Evolutionary conservation across 441 rosid genomes (phyloP), one percentile per base, ranked within the genome.

Genomic region (Populus hybrid): DNA sequence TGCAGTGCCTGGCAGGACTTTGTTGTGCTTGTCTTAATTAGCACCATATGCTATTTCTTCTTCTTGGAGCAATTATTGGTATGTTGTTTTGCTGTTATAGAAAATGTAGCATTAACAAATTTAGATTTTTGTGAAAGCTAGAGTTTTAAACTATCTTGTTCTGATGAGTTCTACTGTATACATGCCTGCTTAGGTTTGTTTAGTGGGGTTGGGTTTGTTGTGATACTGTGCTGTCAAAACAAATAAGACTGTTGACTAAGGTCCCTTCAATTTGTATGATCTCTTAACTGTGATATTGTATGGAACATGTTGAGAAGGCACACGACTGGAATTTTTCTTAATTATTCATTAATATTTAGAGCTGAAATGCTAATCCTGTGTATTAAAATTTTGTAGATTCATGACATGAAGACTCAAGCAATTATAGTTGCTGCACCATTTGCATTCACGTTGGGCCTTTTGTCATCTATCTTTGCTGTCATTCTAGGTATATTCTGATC

Each of bases 1-100:
- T 87, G 88, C 97, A 95, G 99, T 85, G 95, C 90, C 67, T 94
- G 98, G 99, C 99, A 94, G 84, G 99, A 94, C 81, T 91, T 96
- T 84, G 96, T 90, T 76, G 97, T 94, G 85, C 93, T 96, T 26
- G 94, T 94, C 71, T 84, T 96, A 66, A 93, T 96, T 80, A 96
- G 98, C 89, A 89, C 93, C 30, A 90, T 91, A 75, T 93, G 97
- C 84, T 96, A 96, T 85, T 96, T 96, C 90, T 96, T 94, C 93
- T 93, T 94, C 92, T 94, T 94, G 32, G 98, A 94, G 88, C 99
- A 96, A 79, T 82, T 96, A 82, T 86, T 96, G 91, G 99, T 95
- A 93, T 71, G 92, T 82, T 72, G 10, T 76, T 82, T 80, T 78
- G 64, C 74, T 69, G 24, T 69, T 73, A 46, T 21, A 38, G 23